A percentile compares a stretch with the other conserved stretches of the same genome.
phyloP scores from a whole-genome alignment of 23 red algal species.

The Agarophyton chilense region DNA sequence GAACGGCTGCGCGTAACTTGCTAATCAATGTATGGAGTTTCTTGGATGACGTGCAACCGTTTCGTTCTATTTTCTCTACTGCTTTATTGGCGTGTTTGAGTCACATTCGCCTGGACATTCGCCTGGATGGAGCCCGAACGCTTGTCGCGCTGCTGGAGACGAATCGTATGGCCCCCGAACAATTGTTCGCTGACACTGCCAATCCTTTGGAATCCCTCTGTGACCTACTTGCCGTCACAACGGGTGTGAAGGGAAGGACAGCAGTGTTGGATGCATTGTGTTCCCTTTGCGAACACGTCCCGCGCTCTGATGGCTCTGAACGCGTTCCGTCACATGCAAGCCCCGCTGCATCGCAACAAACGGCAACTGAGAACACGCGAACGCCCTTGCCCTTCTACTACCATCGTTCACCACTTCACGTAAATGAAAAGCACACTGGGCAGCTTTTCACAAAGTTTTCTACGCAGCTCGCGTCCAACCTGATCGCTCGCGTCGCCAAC shows the following conservation, averaged over 20 bases:
- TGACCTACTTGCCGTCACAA: constrained; percentile 3
- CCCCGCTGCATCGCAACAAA: neutral
- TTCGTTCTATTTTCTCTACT: constrained; percentile 6
- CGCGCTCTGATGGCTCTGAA: neutral
- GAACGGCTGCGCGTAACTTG: neutral
- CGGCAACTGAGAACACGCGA: neutral
- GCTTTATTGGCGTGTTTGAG: constrained; percentile 7
- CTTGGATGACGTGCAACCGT: constrained; percentile 1
- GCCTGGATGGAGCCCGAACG: constrained; percentile 3
- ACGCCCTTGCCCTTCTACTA: neutral
- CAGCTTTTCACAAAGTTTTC: neutral
- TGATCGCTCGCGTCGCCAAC: constrained; percentile 35
- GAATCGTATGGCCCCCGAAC: neutral
- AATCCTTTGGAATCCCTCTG: constrained; percentile 10
- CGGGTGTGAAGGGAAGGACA: constrained; percentile 5
- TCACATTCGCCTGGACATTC: constrained; percentile 31
- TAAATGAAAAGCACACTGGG: neutral
- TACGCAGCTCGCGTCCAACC: neutral
- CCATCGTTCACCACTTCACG: neutral
- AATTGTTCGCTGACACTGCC: constrained; percentile 8
- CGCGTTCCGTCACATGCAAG: neutral
- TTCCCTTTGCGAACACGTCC: neutral
- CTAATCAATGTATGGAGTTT: neutral
- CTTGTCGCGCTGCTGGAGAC: neutral
- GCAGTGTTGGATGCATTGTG: neutral